phyloP scores from a whole-genome alignment of 257 asterid genomes.

The Lavandula angustifolia region DNA sequence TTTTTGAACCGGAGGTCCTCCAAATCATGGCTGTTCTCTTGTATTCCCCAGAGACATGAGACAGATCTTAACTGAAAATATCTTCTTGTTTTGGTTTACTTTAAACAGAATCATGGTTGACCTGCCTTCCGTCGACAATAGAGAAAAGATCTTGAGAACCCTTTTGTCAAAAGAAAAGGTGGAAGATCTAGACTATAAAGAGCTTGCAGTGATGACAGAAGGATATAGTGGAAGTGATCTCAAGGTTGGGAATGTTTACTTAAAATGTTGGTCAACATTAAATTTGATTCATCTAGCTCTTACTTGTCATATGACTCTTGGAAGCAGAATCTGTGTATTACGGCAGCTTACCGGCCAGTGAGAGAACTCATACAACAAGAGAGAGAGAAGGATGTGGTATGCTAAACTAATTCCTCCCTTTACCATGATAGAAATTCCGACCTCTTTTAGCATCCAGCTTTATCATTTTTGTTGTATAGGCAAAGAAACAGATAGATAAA shows the following conservation, averaged over 20 bases:
- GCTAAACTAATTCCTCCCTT: neutral
- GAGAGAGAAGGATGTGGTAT: slow-evolving; percentile 69
- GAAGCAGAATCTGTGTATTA: slow-evolving; percentile 79
- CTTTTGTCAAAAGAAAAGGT: slow-evolving; percentile 81
- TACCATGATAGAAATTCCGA: neutral
- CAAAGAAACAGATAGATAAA: slow-evolving; percentile 50
- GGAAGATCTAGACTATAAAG: slow-evolving; percentile 75
- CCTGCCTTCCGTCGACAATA: slow-evolving; percentile 79
- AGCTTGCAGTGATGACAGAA: slow-evolving; percentile 81
- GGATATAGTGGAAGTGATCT: slow-evolving; percentile 99
- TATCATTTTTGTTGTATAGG: slow-evolving; percentile 40
- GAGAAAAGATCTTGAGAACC: slow-evolving; percentile 89
- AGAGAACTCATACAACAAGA: slow-evolving; percentile 84
- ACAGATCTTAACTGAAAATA: slow-evolving; percentile 1
- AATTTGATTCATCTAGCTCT: slow-evolving; percentile 21
- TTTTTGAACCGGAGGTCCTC: neutral
- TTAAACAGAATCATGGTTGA: slow-evolving; percentile 84
- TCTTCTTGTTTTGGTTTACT: slow-evolving; percentile 28
- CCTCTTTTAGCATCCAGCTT: neutral
- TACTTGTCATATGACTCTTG: slow-evolving; percentile 35
- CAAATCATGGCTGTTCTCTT: neutral
- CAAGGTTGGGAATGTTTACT: slow-evolving; percentile 57
- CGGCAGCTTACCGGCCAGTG: slow-evolving; percentile 94
- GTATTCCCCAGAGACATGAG: neutral
- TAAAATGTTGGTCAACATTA: neutral